Conservation (phyloP, 176 grass and related monocot genomes). For the Zoysia pacifica region DNA sequence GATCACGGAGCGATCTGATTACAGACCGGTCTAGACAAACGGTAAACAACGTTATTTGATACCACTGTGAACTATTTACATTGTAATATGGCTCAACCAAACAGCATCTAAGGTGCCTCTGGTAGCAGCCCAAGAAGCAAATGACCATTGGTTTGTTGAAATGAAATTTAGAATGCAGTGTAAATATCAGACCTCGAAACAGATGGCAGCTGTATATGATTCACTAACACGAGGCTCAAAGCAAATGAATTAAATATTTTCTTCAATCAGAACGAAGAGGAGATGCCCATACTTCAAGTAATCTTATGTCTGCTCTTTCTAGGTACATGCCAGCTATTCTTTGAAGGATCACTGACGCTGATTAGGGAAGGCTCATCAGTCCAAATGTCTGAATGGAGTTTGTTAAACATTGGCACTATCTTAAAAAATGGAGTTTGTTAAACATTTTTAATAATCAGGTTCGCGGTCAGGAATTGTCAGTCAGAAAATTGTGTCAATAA, state of each 20-base stretch:
- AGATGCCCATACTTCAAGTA: background rate
- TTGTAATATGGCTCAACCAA: too few relatives aligned
- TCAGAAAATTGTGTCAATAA: background rate
- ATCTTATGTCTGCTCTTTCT: slow-evolving; percentile 5
- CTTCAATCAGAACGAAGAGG: background rate
- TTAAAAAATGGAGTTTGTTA: background rate
- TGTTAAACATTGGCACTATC: background rate
- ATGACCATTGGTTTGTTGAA: background rate
- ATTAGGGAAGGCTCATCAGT: background rate
- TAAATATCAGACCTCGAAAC: background rate
- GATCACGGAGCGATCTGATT: too few relatives aligned
- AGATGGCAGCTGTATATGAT: background rate
- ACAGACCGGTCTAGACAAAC: too few relatives aligned
- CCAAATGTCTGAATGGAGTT: background rate
- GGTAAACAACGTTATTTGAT: too few relatives aligned
- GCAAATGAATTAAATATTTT: background rate
- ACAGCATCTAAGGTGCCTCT: background rate
- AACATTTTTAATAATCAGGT: background rate
- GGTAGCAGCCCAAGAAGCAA: slow-evolving; percentile 13
- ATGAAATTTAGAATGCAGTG: background rate
- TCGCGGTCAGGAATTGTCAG: background rate
- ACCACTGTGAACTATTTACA: too few relatives aligned
- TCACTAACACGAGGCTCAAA: background rate
- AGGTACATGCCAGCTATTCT: slow-evolving; percentile 4
- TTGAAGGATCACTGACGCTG: background rate